Conservation (phyloP, 352 stramenopile genomes). For the Phytophthora pluvialis region DNA sequence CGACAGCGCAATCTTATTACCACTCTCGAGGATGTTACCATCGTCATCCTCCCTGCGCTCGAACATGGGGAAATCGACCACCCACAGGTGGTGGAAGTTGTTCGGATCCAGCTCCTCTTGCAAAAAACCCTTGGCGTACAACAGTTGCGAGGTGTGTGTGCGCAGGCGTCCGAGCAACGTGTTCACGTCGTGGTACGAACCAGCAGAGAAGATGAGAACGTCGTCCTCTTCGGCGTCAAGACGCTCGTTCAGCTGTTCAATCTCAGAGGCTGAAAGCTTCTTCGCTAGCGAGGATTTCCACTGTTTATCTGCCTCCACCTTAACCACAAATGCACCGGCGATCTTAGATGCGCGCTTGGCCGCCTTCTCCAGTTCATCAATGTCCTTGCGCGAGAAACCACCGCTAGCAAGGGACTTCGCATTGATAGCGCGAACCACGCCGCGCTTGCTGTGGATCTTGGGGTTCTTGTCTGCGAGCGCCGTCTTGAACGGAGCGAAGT, state of each 20-base stretch:
- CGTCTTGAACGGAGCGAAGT: conserved; percentile 57
- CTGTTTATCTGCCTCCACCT: conserved; percentile 56
- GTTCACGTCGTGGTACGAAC: conserved; percentile 63
- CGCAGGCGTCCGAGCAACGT: conserved; percentile 71
- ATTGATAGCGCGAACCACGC: conserved; percentile 75
- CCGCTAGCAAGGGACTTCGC: conserved; percentile 55
- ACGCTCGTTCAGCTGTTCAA: conserved; percentile 50
- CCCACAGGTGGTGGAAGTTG: conserved; percentile 86
- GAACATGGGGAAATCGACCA: conserved; percentile 91
- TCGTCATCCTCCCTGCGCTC: conserved; percentile 70
- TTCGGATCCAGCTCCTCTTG: conserved; percentile 65
- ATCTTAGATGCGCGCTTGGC: conserved; percentile 54
- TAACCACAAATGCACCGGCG: conserved; percentile 58
- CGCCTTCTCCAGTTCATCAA: conserved; percentile 61
- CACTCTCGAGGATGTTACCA: conserved; percentile 33
- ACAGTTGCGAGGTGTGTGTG: conserved; percentile 62
- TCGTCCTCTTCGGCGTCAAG: conserved; percentile 70
- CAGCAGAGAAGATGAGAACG: conserved; percentile 69
- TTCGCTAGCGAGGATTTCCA: conserved; percentile 81
- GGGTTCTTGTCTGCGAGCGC: conserved; percentile 26
- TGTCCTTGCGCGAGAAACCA: conserved; percentile 80
- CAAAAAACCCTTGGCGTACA: conserved; percentile 67
- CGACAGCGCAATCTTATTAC: conserved; percentile 54
- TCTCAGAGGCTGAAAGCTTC: conserved; percentile 56
- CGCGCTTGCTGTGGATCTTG: conserved; percentile 37